Base-by-base conservation (phyloP, 495 filamentous ascomycete genomes). In the Durotheca rogersii region DNA sequence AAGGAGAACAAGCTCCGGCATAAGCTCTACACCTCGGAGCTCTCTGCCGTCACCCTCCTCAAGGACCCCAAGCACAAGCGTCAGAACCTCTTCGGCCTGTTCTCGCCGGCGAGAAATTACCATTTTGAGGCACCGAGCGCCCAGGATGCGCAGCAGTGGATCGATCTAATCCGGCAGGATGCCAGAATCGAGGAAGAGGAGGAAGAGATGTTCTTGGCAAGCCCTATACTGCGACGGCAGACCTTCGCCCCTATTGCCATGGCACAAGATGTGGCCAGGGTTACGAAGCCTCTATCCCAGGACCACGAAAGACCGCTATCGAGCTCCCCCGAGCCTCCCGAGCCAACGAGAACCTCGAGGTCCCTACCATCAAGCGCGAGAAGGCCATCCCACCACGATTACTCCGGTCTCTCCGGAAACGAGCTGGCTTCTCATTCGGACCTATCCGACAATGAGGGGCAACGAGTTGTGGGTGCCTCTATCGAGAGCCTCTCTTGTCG, bases 361-460 rank as follows among this genome's bases (percentile, higher is more conserved):
- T 64, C 54, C 47, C 45, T 38, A 67, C 69, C 61, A 56, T 72
- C 60, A 61, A 53, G 45, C 61, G 51, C 65, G 68, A 54, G 76
- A 47, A 77, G 64, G 67, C 71, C 52, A 64, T 81, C 66, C 54
- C 79, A 71, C 55, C 65, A 62, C 20, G 89, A 95, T 15, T 94
- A 90, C 57, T 96, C 73, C 0, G 74, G 74, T 2, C 56, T 77
- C 18, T 77, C 92, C 7, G 92, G 87, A 9, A 87, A 91, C 48
- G 93, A 96, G 17, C 69, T 89, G 19, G 88, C 87, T 2, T 93
- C 88, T 2, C 88, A 86, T 66, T 98, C 93, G 14, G 93, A 96
- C 60, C 82, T 95, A 57, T 95, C 90, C 2, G 93, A 96, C 61
- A 77, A 76, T 2, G 81, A 80, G n/a, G 53, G 60, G 1, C 63